phyloP scores from a whole-genome alignment of 106 monocot genomes.

The Amphibolis antarctica region DNA sequence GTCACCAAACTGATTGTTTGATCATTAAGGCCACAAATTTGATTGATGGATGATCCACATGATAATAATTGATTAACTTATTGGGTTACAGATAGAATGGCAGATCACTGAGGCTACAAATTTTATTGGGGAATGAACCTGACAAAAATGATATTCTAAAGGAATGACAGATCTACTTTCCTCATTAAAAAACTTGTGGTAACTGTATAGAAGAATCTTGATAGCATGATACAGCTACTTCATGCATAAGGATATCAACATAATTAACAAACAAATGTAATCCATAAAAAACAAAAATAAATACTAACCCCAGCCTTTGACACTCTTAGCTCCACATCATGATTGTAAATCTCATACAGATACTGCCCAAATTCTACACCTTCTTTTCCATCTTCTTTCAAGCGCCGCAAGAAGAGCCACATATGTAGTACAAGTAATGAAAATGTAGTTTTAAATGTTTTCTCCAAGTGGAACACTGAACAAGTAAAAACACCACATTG shows the following conservation, averaged over 20 bases:
- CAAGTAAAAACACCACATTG: background rate
- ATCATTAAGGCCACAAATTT: too few relatives aligned
- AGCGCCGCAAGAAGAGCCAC: conserved; percentile 87
- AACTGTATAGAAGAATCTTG: too few relatives aligned
- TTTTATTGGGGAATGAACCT: too few relatives aligned
- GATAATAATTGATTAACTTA: too few relatives aligned
- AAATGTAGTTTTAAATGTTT: conserved; percentile 96
- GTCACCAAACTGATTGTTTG: too few relatives aligned
- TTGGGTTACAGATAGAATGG: too few relatives aligned
- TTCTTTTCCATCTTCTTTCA: conserved; percentile 94
- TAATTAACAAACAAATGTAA: background rate
- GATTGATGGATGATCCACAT: too few relatives aligned
- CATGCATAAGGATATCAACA: background rate
- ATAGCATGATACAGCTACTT: background rate
- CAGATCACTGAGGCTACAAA: too few relatives aligned
- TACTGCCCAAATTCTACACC: conserved; percentile 84
- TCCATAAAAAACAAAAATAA: background rate
- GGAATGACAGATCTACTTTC: too few relatives aligned
- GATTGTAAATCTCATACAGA: conserved; percentile 93
- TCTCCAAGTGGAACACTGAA: conserved; percentile 93
- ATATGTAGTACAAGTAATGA: conserved; percentile 90
- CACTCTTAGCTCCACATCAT: conserved; percentile 83
- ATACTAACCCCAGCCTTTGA: conserved; percentile 84
- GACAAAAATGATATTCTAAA: too few relatives aligned
- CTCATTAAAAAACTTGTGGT: too few relatives aligned